These are phyloP conservation scores for Sphaerulina musiva DNA, from an alignment of 2,329 filamentous ascomycete genomes.

Conservation along the genomic window DNA sequence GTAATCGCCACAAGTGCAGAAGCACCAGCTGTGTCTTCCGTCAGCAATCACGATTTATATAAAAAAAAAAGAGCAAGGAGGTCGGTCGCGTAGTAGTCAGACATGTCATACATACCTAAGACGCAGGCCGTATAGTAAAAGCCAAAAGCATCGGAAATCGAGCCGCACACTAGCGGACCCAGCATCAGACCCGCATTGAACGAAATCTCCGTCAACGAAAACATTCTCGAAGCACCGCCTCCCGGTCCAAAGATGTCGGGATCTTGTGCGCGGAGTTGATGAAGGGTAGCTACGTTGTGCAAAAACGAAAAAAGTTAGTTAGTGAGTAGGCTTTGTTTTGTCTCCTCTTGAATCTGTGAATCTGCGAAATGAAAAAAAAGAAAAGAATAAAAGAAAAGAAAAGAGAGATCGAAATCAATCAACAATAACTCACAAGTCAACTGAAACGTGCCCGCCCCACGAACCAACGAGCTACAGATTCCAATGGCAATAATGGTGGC, in stretches of 20 bases:
- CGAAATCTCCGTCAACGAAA: slow-evolving; percentile 18
- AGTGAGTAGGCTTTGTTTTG: neutral
- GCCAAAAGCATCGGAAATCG: slow-evolving; percentile 12
- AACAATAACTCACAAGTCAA: slow-evolving; percentile 10
- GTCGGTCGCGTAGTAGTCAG: no score
- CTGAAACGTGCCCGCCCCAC: slow-evolving; percentile 19
- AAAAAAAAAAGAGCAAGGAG: neutral
- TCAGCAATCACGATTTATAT: neutral
- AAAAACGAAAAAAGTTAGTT: neutral
- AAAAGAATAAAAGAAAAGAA: no score
- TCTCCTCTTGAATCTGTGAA: no score
- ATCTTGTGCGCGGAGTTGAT: slow-evolving; percentile 11
- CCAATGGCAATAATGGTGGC: slow-evolving; percentile 16
- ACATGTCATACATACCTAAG: slow-evolving; percentile 5
- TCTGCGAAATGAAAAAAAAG: no score
- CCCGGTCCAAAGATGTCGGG: slow-evolving; percentile 17
- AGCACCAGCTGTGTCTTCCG: neutral
- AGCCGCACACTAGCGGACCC: slow-evolving; percentile 17
- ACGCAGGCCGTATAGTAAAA: slow-evolving; percentile 16
- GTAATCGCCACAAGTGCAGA: slow-evolving; percentile 8
- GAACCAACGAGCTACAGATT: slow-evolving; percentile 8
- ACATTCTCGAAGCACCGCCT: slow-evolving; percentile 16
- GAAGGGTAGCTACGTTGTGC: slow-evolving; percentile 5
- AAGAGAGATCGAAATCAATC: neutral
- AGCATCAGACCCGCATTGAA: slow-evolving; percentile 17